Base-by-base conservation (phyloP, 495 filamentous ascomycete species). In the Aspergillus asperescens region DNA sequence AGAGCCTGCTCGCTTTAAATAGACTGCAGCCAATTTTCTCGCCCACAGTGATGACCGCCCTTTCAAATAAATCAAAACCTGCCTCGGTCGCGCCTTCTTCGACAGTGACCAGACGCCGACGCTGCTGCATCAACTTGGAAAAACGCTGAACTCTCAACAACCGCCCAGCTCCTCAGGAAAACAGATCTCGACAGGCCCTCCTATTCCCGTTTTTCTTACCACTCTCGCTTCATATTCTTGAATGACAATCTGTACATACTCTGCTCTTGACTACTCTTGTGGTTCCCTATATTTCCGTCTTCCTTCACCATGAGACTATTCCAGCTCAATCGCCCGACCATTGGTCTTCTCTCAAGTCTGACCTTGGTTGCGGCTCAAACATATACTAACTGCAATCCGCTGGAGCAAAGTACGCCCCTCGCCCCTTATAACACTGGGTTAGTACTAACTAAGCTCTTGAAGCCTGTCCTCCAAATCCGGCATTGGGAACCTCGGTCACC, bases 381-480 rank as follows among this genome's bases (percentile, higher is more conserved):
- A 31, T 86, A 76, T 61, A 86, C 84, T 16, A 72, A 69, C 53
- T 94, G 89, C 67, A 85, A 94, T 59, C 89, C 89, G 34, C 75
- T 81, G 50, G 66, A 84, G 60, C 78, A 79, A 59, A 70, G 86
- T 88, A 75, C 61, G 81, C 76, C 7, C 15, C 46, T 15, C 37
- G 25, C 25, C 32, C 1, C 38, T 31, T 20, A 47, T 22, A 28
- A 15, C 13, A 20, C 34, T 28, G 61, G 61, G 54, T 0, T 15
- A 9, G 31, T 51, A 37, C 61, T 69, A 31, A 73, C n/a, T 41
- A 20, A n/a, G n/a, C n/a, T 28, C 18, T 8, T 40, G 16, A 43
- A 78, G 76, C 67, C 38, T 98, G 93, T 62, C 82, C 89, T 9
- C 66, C 88, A 31, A 78, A 96, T 63, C 81, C 89, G 29, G 93